A percentile compares a stretch with the other conserved stretches of the same genome.
Evolutionary conservation across 2,329 filamentous ascomycete species (phyloP).

Genomic region (Aspergillus clavatus): DNA sequence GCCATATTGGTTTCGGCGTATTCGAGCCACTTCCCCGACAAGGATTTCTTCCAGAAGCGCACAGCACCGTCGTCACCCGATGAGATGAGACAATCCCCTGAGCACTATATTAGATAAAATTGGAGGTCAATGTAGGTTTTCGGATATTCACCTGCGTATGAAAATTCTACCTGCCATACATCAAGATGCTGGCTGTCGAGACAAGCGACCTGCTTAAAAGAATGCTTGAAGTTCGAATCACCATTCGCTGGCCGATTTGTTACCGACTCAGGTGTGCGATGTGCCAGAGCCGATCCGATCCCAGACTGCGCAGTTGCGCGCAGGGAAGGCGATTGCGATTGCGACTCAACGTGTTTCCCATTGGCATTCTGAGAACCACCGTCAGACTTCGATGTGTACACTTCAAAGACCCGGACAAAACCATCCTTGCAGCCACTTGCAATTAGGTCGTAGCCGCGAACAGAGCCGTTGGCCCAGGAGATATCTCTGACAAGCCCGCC

Average conservation of each 20-base stretch:
- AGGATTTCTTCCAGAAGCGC: slow-evolving; percentile 42
- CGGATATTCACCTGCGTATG: slow-evolving; percentile 36
- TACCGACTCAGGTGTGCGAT: slow-evolving; percentile 26
- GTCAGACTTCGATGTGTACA: slow-evolving; percentile 34
- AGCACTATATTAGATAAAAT: slow-evolving; percentile 5
- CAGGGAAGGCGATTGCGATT: slow-evolving; percentile 24
- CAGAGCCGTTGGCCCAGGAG: slow-evolving; percentile 87
- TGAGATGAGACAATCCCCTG: slow-evolving; percentile 42
- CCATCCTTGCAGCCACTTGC: slow-evolving; percentile 93
- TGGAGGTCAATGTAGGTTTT: background rate
- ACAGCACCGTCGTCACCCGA: slow-evolving; percentile 41
- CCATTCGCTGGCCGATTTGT: slow-evolving; percentile 30
- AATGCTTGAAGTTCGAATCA: slow-evolving; percentile 39
- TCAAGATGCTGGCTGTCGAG: slow-evolving; percentile 43
- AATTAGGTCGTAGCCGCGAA: slow-evolving; percentile 82
- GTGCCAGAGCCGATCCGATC: slow-evolving; percentile 40
- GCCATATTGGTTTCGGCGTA: slow-evolving; percentile 41
- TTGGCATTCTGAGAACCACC: slow-evolving; percentile 24
- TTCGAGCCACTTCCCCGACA: slow-evolving; percentile 43
- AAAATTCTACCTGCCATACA: slow-evolving; percentile 44
- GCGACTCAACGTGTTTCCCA: slow-evolving; percentile 24
- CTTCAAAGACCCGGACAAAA: slow-evolving; percentile 78
- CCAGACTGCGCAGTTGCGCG: slow-evolving; percentile 37
- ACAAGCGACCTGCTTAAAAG: slow-evolving; percentile 39
- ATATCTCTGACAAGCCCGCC: slow-evolving; percentile 77